Percentiles rank a stretch among this genome's conserved stretches.
Evolutionary conservation across 2,329 filamentous ascomycete species (phyloP).

Genomic region (Trichoderma sp.): DNA sequence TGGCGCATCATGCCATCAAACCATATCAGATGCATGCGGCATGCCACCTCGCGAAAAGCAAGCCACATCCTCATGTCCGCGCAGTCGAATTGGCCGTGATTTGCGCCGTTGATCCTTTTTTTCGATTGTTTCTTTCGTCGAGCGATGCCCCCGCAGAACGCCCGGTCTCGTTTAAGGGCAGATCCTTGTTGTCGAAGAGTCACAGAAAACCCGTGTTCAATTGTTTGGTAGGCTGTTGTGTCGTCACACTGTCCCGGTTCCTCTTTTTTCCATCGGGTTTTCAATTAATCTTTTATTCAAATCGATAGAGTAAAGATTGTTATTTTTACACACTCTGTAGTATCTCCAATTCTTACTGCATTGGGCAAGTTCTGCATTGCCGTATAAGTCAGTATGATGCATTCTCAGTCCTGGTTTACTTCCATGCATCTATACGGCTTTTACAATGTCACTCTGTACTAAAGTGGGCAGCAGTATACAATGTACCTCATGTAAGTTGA

Average conservation of each 20-base stretch:
- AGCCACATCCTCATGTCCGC: slow-evolving; percentile 7
- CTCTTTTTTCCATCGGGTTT: neutral
- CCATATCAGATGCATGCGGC: neutral
- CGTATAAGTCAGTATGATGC: neutral
- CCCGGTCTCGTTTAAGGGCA: neutral
- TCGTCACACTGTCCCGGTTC: neutral
- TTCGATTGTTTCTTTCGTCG: neutral
- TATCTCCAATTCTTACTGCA: neutral
- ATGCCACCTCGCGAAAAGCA: neutral
- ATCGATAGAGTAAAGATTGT: neutral
- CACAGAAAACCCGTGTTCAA: neutral
- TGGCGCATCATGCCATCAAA: neutral
- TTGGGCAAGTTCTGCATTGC: neutral
- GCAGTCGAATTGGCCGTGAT: neutral
- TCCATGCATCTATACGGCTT: neutral
- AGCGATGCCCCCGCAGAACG: neutral
- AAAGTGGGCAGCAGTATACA: neutral
- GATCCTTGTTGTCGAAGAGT: neutral
- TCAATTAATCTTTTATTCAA: neutral
- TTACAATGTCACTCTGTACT: neutral
- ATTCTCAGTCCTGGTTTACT: neutral
- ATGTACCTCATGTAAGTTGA: neutral
- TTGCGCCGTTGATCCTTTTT: neutral
- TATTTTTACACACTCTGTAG: neutral
- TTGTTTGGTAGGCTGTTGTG: neutral